Evolutionary conservation across 2,329 filamentous ascomycete genomes (phyloP), one percentile per base, ranked within the genome.

Genomic region (Calonectria hongkongensis): DNA sequence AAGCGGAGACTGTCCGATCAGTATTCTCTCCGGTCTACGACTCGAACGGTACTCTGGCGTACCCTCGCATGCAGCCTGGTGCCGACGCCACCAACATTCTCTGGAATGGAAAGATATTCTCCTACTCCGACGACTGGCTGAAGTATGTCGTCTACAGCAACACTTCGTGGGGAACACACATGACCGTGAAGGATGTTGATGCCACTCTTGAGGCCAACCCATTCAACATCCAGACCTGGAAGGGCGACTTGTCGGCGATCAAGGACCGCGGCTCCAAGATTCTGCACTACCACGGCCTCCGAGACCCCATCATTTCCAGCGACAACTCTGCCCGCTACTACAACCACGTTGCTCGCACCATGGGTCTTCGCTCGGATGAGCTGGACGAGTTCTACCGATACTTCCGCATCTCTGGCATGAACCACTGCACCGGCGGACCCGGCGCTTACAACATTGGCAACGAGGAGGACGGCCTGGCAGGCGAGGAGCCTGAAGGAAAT

Each of bases 391-490:
- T 88, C 79, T 92, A 89, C 81, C 80, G 83, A 2, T 86, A 87
- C 78, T 90, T 90, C 79, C 82, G 82, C 25, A 85, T 91, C 36
- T 88, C 88, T 0, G 89, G 89, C 0, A 88, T 68, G 25, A 84
- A 85, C 15, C 88, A 90, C 81, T 90, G 88, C 76, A 67, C 73
- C 33, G 60, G 73, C 10, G 89, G 89, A 12, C 80, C 80, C 12
- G 88, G 88, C 1, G 88, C 88, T 0, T 83, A 78, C 75, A 74
- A 75, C 7, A 63, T 84, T 1, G 82, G 83, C 0, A 75, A 73
- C 76, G 81, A 60, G 75, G 75, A 2, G 72, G 73, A 16, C 62
- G 41, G 39, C 9, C 39, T 74, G 1, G 67, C 78, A 2, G 76
- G 75, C 16, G 73, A 76, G 0, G 77, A 87, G n/a, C 81, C 84